A percentile compares a stretch with the other conserved stretches of the same genome.
These are phyloP conservation scores for Lactarius evosmus DNA, from an alignment of 768 basidiomycete species.

Conservation along the genomic window DNA sequence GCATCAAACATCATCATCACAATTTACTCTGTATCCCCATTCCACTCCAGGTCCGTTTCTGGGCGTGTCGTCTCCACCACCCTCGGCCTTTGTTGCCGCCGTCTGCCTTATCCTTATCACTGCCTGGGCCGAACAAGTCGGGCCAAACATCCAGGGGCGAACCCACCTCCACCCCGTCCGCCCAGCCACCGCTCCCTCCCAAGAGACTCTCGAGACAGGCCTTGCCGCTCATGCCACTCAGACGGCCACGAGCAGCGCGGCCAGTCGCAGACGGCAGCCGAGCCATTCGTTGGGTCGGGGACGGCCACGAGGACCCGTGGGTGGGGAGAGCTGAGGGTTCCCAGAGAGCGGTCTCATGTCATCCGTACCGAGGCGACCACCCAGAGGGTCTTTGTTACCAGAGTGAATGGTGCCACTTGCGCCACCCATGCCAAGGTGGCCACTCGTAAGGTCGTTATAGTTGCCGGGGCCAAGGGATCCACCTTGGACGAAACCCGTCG, in stretches of 20 bases:
- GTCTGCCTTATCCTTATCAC: background rate
- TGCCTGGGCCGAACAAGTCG: background rate
- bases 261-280: background rate
- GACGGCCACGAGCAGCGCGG: constrained; percentile 1
- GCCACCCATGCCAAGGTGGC: constrained; percentile 3
- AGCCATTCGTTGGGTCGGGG: background rate
- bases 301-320: background rate
- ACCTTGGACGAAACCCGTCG: background rate
- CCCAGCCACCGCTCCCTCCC: background rate
- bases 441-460: background rate
- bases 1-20: constrained; percentile 1
- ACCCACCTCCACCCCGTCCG: background rate
- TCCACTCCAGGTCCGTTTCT: constrained; percentile 16
- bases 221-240: constrained; percentile 1
- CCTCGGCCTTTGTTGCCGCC: background rate
- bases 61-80: background rate
- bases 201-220: background rate
- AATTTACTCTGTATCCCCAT: constrained; percentile 13
- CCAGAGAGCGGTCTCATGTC: too few relatives aligned
- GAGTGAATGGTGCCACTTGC: background rate
- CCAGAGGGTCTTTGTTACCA: background rate
- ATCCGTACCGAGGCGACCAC: background rate
- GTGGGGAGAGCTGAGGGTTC: background rate
- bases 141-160: background rate
- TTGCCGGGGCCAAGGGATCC: background rate